These are phyloP conservation scores for Orbilia quercus DNA, from an alignment of 2,329 filamentous ascomycete genomes.

Conservation along the genomic window DNA sequence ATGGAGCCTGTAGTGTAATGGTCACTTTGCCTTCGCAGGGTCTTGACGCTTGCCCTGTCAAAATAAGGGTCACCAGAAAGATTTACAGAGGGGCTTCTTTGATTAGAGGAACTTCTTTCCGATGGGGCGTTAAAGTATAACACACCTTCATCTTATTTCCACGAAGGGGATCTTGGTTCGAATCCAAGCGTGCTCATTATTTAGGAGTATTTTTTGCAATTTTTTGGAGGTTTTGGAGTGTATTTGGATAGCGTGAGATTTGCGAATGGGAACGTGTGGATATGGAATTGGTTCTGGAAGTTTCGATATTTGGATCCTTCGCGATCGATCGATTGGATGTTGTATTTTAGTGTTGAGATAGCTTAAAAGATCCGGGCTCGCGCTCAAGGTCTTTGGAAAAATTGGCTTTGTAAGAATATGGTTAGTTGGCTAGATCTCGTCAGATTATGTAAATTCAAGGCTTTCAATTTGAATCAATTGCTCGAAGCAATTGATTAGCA, in stretches of 20 bases:
- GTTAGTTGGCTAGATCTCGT: too few species aligned
- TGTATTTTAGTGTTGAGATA: not conserved
- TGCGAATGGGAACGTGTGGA: not conserved
- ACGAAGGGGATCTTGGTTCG: conserved; percentile 50
- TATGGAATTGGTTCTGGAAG: not conserved
- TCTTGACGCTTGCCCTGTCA: conserved; percentile 27
- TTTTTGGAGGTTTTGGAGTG: not conserved
- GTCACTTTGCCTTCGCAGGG: conserved; percentile 50
- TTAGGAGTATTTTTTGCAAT: not conserved
- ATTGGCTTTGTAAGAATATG: too few species aligned
- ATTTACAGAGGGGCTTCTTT: not conserved
- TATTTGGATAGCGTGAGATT: too few species aligned
- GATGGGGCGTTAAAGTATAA: conserved; percentile 14
- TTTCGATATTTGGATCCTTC: not conserved
- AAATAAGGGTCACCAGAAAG: not conserved
- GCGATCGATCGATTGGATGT: not conserved
- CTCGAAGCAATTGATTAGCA: too few species aligned
- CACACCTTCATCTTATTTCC: conserved; percentile 37
- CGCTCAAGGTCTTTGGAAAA: too few species aligned
- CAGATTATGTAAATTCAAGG: too few species aligned
- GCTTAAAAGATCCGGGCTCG: too few species aligned
- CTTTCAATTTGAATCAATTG: too few species aligned
- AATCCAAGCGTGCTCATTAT: conserved; percentile 52
- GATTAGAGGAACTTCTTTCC: too few species aligned
- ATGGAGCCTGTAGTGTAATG: conserved; percentile 54